Evolutionary conservation across 805 yeast species (phyloP), one percentile per base, ranked within the genome.

Genomic region (Priceomyces melissophilus): DNA sequence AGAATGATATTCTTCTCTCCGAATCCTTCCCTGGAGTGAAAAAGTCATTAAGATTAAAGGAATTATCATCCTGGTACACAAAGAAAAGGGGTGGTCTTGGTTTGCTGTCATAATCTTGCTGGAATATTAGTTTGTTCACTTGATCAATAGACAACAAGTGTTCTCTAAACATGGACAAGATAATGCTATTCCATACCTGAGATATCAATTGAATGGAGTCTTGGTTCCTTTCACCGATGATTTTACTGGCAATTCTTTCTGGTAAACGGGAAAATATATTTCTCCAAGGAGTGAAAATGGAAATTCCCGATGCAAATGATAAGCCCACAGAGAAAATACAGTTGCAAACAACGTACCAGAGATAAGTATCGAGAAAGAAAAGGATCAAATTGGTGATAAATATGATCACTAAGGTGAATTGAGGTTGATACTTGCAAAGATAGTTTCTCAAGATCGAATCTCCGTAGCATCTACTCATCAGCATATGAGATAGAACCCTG

Each of bases 1-100:
- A 76, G 47, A 73, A 76, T 0, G 76, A 66, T 2, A 76, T 69
- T 39, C 81, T 56, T 50, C 81, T 52, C 46, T 75, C 76, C 1
- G 79, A 79, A 45, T 76, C 81, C 12, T 71, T 67, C 13, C 69
- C 67, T 3, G 73, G 61, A 10, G 61, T 58, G 49, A 75, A 71
- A 44, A 67, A 74, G 26, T 69, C 72, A 16, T 61, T 55, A 37
- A 63, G 38, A 4, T 59, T 57, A n/a, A 58, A 46, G 7, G 54
- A 46, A 32, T 63, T 66, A 45, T 76, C 80, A 54, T 74, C 81
- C 46, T 73, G 78, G 45, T 55, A 65, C 1, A 73, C 53, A 47
- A 76, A 76, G 47, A 76, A 76, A 1, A 71, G 46, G 0, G 81
- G 81, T 0, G 71, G 55, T 34, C 61, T 55, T 11, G 61, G 47